Conservation (phyloP, 1,284 basidiomycete species). For the Exsudoporus floridanus region DNA sequence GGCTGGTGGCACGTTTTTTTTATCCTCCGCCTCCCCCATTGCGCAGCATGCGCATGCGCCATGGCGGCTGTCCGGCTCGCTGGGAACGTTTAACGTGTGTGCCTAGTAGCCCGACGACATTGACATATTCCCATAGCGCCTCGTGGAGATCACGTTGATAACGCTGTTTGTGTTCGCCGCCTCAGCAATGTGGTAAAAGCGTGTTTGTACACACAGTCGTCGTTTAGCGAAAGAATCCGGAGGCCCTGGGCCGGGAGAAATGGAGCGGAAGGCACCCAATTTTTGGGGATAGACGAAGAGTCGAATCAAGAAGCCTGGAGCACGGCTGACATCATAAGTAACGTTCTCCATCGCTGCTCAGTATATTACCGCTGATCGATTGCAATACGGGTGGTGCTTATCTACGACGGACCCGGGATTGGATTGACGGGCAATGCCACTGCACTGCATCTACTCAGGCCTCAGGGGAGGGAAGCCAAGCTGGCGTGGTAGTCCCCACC, state of each 20-base stretch:
- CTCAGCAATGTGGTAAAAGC: slow-evolving; percentile 17
- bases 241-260: slow-evolving; percentile 2
- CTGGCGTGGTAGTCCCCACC: slow-evolving; percentile 3
- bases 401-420: slow-evolving; percentile 4
- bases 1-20: slow-evolving; percentile 12
- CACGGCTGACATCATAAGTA: background rate
- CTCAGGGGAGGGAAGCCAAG: slow-evolving; percentile 7
- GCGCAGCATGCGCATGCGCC: slow-evolving; percentile 3
- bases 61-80: slow-evolving; percentile 3
- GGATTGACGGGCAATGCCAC: slow-evolving; percentile 23
- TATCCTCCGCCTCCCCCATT: background rate
- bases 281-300: slow-evolving; percentile 4
- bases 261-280: slow-evolving; percentile 7
- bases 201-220: slow-evolving; percentile 17
- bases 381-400: slow-evolving; percentile 8
- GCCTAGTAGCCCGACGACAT: slow-evolving; percentile 9
- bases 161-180: too few species aligned
- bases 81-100: slow-evolving; percentile 13
- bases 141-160: slow-evolving; percentile 11
- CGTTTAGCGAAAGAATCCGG: slow-evolving; percentile 23
- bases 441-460: slow-evolving; percentile 24
- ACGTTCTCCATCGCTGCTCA: slow-evolving; percentile 3
- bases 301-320: background rate
- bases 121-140: slow-evolving; percentile 21
- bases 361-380: background rate